Evolutionary conservation across 2,329 filamentous ascomycete species (phyloP).

Genomic region (Furcasterigmium sp.): DNA sequence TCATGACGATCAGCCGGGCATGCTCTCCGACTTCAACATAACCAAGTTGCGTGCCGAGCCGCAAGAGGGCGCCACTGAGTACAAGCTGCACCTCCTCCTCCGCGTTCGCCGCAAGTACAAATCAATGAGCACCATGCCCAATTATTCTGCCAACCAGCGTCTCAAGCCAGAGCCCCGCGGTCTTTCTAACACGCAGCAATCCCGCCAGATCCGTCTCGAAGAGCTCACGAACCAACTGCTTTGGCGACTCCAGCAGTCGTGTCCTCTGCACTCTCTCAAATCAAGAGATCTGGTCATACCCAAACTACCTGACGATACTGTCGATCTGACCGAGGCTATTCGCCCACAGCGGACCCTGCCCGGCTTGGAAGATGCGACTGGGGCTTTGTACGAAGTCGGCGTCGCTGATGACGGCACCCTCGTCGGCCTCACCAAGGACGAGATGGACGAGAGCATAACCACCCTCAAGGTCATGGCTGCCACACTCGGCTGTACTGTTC

Average conservation of each 20-base stretch:
- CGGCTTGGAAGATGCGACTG: constrained; percentile 86
- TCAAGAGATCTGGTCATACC: constrained; percentile 72
- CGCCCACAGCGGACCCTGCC: constrained; percentile 58
- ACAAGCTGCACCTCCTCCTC: constrained; percentile 87
- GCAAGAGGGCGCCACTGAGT: constrained; percentile 91
- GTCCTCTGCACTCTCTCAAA: constrained; percentile 79
- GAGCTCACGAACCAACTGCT: constrained; percentile 92
- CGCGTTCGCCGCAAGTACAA: constrained; percentile 71
- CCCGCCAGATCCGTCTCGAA: constrained; percentile 77
- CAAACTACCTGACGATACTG: constrained; percentile 61
- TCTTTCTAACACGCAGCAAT: constrained; percentile 45
- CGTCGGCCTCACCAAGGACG: constrained; percentile 81
- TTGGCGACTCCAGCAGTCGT: constrained; percentile 93
- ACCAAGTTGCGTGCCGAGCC: constrained; percentile 83
- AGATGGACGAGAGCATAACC: constrained; percentile 83
- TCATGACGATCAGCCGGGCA: constrained; percentile 24
- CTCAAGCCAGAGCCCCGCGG: constrained; percentile 2
- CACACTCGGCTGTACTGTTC: constrained; percentile 80
- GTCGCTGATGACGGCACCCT: constrained; percentile 92
- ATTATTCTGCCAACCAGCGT: constrained; percentile 18
- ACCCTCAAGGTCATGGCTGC: constrained; percentile 89
- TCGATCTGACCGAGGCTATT: constrained; percentile 38
- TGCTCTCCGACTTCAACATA: constrained; percentile 58
- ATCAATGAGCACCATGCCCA: constrained; percentile 57
- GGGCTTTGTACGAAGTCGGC: constrained; percentile 93